Evolutionary conservation across 2,329 filamentous ascomycete genomes (phyloP).

Genomic region (Capronia epimyces): DNA sequence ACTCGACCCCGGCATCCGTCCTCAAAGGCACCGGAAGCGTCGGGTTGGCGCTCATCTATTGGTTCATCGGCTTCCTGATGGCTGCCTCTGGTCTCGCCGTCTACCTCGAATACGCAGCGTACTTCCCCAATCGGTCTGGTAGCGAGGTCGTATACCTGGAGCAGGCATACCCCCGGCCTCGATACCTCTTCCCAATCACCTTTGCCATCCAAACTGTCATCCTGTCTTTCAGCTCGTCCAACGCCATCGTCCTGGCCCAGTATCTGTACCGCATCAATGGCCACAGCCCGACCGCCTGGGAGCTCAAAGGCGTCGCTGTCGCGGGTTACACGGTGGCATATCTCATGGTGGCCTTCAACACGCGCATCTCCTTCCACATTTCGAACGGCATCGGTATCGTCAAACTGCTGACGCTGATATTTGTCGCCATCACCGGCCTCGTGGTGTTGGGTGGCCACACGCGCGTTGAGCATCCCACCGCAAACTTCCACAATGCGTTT

Average conservation of each 20-base stretch:
- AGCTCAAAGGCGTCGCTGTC: constrained; percentile 61
- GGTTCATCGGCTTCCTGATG: constrained; percentile 58
- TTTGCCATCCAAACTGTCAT: constrained; percentile 61
- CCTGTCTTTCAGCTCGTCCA: constrained; percentile 61
- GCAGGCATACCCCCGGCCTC: constrained; percentile 60
- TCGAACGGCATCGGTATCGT: constrained; percentile 54
- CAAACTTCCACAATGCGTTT: constrained; percentile 54
- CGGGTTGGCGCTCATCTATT: constrained; percentile 59
- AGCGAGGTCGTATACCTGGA: constrained; percentile 64
- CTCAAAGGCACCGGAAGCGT: constrained; percentile 56
- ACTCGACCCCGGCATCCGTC: constrained; percentile 56
- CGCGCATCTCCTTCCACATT: constrained; percentile 52
- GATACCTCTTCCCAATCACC: constrained; percentile 58
- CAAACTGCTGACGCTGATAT: constrained; percentile 59
- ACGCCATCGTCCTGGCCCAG: constrained; percentile 58
- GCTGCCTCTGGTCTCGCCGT: constrained; percentile 52
- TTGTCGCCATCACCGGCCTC: constrained; percentile 56
- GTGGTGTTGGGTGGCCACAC: constrained; percentile 56
- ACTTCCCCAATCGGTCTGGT: constrained; percentile 62
- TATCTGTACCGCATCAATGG: constrained; percentile 58
- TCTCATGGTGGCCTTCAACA: constrained; percentile 48
- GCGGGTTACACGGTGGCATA: constrained; percentile 58
- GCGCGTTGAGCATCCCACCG: constrained; percentile 45
- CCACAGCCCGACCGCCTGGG: constrained; percentile 52
- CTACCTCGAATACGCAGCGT: constrained; percentile 60